A percentile compares a stretch with the other conserved stretches of the same genome.
These are phyloP conservation scores for Onygena corvina DNA, from an alignment of 2,329 filamentous ascomycete genomes.

Conservation along the genomic window DNA sequence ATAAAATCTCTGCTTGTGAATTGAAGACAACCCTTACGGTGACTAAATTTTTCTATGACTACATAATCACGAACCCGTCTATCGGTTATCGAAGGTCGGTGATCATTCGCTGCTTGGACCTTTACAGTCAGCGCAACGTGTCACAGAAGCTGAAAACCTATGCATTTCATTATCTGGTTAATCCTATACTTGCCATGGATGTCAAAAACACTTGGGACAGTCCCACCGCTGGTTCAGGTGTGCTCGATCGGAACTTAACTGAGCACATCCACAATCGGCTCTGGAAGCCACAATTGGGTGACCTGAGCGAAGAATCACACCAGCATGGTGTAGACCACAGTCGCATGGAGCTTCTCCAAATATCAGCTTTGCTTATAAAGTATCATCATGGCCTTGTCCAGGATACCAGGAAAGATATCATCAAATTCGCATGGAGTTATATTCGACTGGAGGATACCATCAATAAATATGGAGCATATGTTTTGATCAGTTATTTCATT, in stretches of 20 bases:
- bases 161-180: conserved; percentile 79
- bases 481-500: conserved; percentile 95
- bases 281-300: conserved; percentile 79
- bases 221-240: conserved; percentile 48
- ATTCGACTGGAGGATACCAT: conserved; percentile 97
- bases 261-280: conserved; percentile 85
- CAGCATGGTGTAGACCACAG: conserved; percentile 89
- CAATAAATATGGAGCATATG: conserved; percentile 97
- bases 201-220: conserved; percentile 68
- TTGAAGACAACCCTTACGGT: conserved; percentile 65
- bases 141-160: conserved; percentile 90
- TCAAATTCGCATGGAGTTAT: conserved; percentile 98
- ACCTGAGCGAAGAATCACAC: conserved; percentile 67
- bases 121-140: conserved; percentile 66
- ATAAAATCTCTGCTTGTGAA: conserved; percentile 70
- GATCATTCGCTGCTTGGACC: conserved; percentile 72
- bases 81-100: conserved; percentile 75
- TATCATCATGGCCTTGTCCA: conserved; percentile 81
- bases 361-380: conserved; percentile 90
- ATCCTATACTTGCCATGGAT: conserved; percentile 93
- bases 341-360: conserved; percentile 85
- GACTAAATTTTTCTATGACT: conserved; percentile 69
- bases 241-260: conserved; percentile 78
- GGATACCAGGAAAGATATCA: conserved; percentile 91
- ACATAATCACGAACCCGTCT: conserved; percentile 72